These are phyloP conservation scores for Lasiodiplodia gonubiensis DNA, from an alignment of 2,329 filamentous ascomycete genomes.

Conservation along the genomic window DNA sequence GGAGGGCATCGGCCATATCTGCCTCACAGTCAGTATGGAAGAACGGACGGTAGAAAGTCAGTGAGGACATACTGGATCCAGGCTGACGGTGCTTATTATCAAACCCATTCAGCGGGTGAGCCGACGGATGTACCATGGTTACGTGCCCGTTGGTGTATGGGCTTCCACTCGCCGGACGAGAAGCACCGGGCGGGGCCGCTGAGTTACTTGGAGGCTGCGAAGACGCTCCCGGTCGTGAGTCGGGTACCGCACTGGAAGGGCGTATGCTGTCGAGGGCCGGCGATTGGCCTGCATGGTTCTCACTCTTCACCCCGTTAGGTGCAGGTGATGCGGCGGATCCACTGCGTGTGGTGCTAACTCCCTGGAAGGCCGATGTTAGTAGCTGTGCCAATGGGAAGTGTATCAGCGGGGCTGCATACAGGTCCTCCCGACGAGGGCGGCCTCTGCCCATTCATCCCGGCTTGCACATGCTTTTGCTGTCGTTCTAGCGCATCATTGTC, in stretches of 20 bases:
- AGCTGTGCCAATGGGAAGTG: conserved; percentile 30
- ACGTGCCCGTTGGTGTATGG: conserved; percentile 41
- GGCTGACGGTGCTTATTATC: conserved; percentile 33
- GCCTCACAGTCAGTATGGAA: neutral
- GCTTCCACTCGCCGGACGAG: conserved; percentile 48
- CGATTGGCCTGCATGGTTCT: conserved; percentile 46
- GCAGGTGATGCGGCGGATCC: conserved; percentile 38
- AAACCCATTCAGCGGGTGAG: conserved; percentile 18
- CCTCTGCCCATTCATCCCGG: conserved; percentile 53
- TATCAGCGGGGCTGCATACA: conserved; percentile 34
- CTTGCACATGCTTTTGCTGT: conserved; percentile 58
- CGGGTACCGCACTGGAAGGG: conserved; percentile 44
- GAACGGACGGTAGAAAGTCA: no score
- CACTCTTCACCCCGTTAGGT: conserved; percentile 49
- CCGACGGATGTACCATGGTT: neutral
- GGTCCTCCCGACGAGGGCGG: conserved; percentile 36
- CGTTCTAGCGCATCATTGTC: conserved; percentile 61
- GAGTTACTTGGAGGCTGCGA: conserved; percentile 36
- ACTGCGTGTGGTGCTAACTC: conserved; percentile 46
- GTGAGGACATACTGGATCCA: conserved; percentile 2
- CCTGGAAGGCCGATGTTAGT: conserved; percentile 11
- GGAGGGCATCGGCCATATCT: conserved; percentile 25
- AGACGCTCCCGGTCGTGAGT: conserved; percentile 33
- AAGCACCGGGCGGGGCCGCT: conserved; percentile 48
- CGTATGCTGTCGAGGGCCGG: conserved; percentile 50